Base-by-base conservation (phyloP, 805 yeast genomes). In the Groenewaldozyma salmanticensis region DNA sequence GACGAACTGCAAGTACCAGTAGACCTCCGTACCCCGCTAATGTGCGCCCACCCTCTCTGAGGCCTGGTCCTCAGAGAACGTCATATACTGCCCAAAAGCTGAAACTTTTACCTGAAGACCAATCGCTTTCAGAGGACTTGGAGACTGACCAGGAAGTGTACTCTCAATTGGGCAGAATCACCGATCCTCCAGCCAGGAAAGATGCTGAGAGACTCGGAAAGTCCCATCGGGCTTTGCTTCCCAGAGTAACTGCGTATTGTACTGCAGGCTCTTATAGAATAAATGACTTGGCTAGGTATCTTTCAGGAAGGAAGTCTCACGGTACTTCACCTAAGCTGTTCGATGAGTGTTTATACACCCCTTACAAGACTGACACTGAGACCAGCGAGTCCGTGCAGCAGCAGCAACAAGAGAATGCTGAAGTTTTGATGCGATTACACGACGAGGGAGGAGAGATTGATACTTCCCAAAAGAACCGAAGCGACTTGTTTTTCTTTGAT, bases 381-480 rank as follows among this genome's bases (percentile, higher is more conserved):
- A 54, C 51, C n/a, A 50, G 49, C 37, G 53, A 48, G 22, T 33
- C 39, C 17, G 37, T 49, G 42, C 7, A 24, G 29, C 29, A 24
- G 29, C 35, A 31, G 24, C 36, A 40, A 41, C 16, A 17, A 15
- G 16, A 24, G 13, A 31, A 19, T 7, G 20, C 20, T 2, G 87
- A 43, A 35, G 47, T 49, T 49, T 16, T 77, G 7, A 82, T 82
- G 5, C 62, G 94, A 47, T 62, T 90, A 31, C 95, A 86, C 45
- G 95, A 85, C 53, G 95, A 88, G 58, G 97, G 97, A 43, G 96
- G 96, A 24, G 95, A 87, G 50, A 84, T 90, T 39, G 90, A 86
- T 52, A 79, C 90, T 37, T 86, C 88, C 39, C 81, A 79, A 52
- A 71, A 75, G 44, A 58, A 54, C 21, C 71, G 74, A 21, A 79